Evolutionary conservation across 352 stramenopile genomes (phyloP).

Genomic region (Halophytophthora polymorphica): DNA sequence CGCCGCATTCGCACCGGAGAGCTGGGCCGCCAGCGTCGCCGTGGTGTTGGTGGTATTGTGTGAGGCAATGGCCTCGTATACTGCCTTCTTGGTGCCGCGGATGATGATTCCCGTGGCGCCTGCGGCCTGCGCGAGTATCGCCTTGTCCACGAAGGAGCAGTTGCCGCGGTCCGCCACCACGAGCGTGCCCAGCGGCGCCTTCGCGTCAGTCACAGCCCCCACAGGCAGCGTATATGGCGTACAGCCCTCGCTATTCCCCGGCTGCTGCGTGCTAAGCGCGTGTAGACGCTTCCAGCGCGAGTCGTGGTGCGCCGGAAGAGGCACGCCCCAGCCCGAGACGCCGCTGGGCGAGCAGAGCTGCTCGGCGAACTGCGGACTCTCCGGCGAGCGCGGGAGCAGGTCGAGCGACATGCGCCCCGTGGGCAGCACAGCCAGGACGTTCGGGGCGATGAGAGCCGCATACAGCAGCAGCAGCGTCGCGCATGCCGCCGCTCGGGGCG

Average conservation of each 20-base stretch:
- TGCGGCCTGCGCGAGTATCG: constrained; percentile 41
- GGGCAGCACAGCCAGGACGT: constrained; percentile 31
- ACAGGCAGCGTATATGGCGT: constrained; percentile 21
- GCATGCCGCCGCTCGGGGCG: not conserved
- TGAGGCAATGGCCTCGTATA: constrained; percentile 54
- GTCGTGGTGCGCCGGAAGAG: constrained; percentile 42
- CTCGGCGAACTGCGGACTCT: constrained; percentile 32
- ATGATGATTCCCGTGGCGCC: constrained; percentile 58
- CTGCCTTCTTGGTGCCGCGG: constrained; percentile 48
- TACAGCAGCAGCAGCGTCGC: constrained; percentile 22
- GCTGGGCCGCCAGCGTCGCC: constrained; percentile 1
- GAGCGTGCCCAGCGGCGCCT: constrained; percentile 24
- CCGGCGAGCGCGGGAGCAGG: constrained; percentile 18
- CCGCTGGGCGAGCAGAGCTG: constrained; percentile 55
- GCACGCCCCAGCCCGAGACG: constrained; percentile 52
- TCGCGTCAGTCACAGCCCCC: not conserved
- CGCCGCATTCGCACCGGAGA: not conserved
- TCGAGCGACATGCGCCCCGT: constrained; percentile 42
- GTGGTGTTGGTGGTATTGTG: constrained; percentile 37
- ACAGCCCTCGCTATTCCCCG: constrained; percentile 40
- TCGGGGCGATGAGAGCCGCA: not conserved
- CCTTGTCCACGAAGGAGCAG: constrained; percentile 73
- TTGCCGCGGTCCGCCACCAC: constrained; percentile 73
- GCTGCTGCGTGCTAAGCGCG: constrained; percentile 21
- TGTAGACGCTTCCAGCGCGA: constrained; percentile 52